phyloP scores from a whole-genome alignment of 768 basidiomycete genomes.

The Scleroderma citrinum region DNA sequence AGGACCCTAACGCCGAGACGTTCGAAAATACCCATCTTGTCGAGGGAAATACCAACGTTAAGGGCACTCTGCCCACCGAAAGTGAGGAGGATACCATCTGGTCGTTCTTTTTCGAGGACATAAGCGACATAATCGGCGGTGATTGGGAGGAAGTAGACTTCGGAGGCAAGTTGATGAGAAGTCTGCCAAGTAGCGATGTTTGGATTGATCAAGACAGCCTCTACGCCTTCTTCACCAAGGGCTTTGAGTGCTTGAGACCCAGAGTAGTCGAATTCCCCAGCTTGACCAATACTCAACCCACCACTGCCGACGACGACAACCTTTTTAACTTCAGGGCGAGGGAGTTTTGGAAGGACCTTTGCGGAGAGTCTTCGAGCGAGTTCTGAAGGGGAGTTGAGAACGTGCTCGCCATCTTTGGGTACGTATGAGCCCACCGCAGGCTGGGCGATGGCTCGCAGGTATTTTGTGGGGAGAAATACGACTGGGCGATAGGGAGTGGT shows the following conservation, averaged over 20 bases:
- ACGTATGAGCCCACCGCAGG: constrained; percentile 69
- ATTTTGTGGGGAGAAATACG: constrained; percentile 40
- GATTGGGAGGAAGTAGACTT: constrained; percentile 96
- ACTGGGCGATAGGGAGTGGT: constrained; percentile 33
- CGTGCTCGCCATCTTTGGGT: constrained; percentile 61
- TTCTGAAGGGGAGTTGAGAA: constrained; percentile 91
- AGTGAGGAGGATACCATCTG: constrained; percentile 94
- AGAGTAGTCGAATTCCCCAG: constrained; percentile 99
- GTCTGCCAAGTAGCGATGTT: constrained; percentile 99
- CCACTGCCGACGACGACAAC: constrained; percentile 96
- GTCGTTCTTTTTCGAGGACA: constrained; percentile 95
- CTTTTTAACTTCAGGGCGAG: constrained; percentile 87
- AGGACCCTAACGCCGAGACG: constrained; percentile 89
- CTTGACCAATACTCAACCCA: constrained; percentile 95
- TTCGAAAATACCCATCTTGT: constrained; percentile 94
- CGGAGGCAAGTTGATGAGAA: constrained; percentile 91
- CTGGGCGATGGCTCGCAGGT: constrained; percentile 61
- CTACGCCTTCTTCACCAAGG: constrained; percentile 89
- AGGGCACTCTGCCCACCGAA: constrained; percentile 98
- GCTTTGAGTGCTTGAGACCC: constrained; percentile 99
- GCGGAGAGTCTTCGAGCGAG: constrained; percentile 91
- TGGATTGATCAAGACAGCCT: constrained; percentile 94
- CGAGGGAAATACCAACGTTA: constrained; percentile 95
- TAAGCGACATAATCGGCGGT: constrained; percentile 98
- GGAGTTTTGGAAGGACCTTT: constrained; percentile 87